Conservation (phyloP, 208 protist genomes). For the Trypanosoma theileri region DNA sequence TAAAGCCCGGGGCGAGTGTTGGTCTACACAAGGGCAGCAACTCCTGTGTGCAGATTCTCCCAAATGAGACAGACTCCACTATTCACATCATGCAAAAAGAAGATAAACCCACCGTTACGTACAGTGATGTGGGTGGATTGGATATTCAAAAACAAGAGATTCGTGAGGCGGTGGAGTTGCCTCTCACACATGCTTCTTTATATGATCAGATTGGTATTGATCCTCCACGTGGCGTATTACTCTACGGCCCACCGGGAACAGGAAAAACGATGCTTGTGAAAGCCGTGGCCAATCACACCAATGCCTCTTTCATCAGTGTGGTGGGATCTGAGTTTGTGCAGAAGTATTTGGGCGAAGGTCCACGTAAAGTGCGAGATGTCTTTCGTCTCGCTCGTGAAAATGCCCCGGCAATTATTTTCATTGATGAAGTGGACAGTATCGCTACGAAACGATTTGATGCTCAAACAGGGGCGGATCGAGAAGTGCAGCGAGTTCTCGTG, state of each 20-base stretch:
- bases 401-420: conserved; percentile 99
- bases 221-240: conserved; percentile 98
- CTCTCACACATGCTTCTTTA: conserved; percentile 98
- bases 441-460: conserved; percentile 99
- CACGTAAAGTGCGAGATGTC: conserved; percentile 99
- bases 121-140: conserved; percentile 98
- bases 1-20: conserved; percentile 99
- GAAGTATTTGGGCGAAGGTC: conserved; percentile 99
- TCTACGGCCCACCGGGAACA: conserved; percentile 98
- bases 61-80: conserved; percentile 97
- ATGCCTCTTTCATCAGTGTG: conserved; percentile 98
- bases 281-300: conserved; percentile 99
- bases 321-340: conserved; percentile 99
- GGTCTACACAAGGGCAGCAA: conserved; percentile 99
- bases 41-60: conserved; percentile 98
- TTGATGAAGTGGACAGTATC: conserved; percentile 99
- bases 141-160: conserved; percentile 99
- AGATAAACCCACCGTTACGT: conserved; percentile 95
- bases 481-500: conserved; percentile 99
- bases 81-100: conserved; percentile 94
- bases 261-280: conserved; percentile 99
- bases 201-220: conserved; percentile 99
- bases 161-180: conserved; percentile 99
- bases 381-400: conserved; percentile 98
- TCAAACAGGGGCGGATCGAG: conserved; percentile 98